A percentile compares a stretch with the other conserved stretches of the same genome.
Conservation (phyloP, 2,329 filamentous ascomycete genomes). For the Fusarium xylarioides region DNA sequence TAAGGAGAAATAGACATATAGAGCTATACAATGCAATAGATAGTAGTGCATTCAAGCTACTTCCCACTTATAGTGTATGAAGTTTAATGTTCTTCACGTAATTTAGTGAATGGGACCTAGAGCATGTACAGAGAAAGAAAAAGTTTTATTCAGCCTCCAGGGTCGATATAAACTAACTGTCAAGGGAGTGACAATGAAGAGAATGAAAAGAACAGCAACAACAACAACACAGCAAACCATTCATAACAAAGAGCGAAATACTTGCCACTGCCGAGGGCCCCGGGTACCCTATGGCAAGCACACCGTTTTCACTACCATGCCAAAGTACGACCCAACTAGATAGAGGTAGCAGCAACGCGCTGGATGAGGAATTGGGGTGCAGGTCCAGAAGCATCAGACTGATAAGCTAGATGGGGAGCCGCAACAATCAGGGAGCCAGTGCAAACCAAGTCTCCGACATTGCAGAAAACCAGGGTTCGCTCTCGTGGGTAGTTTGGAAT, state of each 20-base stretch:
- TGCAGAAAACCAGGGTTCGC: slow-evolving; percentile 50
- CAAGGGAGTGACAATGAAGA: accelerated
- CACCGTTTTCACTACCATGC: background rate
- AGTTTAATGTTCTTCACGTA: accelerated
- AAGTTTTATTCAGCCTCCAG: background rate
- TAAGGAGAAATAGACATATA: accelerated
- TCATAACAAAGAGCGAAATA: background rate
- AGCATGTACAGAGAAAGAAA: no score
- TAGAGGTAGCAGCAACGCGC: slow-evolving; percentile 12
- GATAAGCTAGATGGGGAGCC: slow-evolving; percentile 24
- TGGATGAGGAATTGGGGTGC: slow-evolving; percentile 26
- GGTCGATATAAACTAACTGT: background rate
- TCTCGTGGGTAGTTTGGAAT: slow-evolving; percentile 51
- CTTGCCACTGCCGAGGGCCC: background rate
- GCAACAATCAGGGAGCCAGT: slow-evolving; percentile 46
- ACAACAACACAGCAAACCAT: background rate
- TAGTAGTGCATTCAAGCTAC: accelerated
- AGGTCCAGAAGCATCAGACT: slow-evolving; percentile 18
- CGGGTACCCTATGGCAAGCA: background rate
- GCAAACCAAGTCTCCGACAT: slow-evolving; percentile 48
- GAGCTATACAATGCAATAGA: background rate
- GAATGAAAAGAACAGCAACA: background rate
- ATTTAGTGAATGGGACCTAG: no score
- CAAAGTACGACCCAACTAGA: background rate
- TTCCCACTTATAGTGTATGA: accelerated